Evolutionary conservation across 1,139 yeast genomes (phyloP).

Genomic region (Candida sojae): DNA sequence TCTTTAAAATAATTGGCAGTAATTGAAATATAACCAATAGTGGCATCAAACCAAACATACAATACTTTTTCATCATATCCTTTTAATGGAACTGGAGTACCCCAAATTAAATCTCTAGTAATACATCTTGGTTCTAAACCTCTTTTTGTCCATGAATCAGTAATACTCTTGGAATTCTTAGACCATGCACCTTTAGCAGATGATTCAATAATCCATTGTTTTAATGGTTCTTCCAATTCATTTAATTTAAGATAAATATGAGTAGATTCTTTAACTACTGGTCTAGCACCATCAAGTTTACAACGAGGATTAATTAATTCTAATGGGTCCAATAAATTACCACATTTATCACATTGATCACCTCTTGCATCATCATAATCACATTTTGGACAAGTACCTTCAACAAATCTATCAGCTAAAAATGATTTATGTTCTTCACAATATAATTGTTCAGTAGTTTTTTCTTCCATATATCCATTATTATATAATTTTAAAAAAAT

Average conservation of each 20-base stretch:
- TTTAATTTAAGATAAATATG: conserved; percentile 84
- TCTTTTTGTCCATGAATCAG: conserved; percentile 90
- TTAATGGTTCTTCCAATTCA: conserved; percentile 74
- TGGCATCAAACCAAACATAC: conserved; percentile 98
- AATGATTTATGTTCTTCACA: conserved; percentile 89
- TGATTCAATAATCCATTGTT: conserved; percentile 70
- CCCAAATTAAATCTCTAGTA: conserved; percentile 97
- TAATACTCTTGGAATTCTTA: conserved; percentile 82
- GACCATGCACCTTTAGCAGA: conserved; percentile 85
- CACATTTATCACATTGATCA: conserved; percentile 98
- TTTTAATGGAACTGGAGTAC: conserved; percentile 93
- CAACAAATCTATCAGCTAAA: conserved; percentile 95
- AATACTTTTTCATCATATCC: conserved; percentile 84
- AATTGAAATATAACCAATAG: conserved; percentile 93
- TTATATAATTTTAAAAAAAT: conserved; percentile 75
- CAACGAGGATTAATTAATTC: conserved; percentile 94
- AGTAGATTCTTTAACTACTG: conserved; percentile 77
- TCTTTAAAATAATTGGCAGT: conserved; percentile 86
- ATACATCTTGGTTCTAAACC: conserved; percentile 95
- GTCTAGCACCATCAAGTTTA: conserved; percentile 83
- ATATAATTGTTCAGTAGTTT: conserved; percentile 84
- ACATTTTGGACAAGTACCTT: conserved; percentile 97
- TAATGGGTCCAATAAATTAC: conserved; percentile 82
- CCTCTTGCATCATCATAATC: conserved; percentile 96
- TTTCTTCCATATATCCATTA: conserved; percentile 81